Evolutionary conservation across 495 filamentous ascomycete species (phyloP).

Genomic region (Lentithecium fluviatile): DNA sequence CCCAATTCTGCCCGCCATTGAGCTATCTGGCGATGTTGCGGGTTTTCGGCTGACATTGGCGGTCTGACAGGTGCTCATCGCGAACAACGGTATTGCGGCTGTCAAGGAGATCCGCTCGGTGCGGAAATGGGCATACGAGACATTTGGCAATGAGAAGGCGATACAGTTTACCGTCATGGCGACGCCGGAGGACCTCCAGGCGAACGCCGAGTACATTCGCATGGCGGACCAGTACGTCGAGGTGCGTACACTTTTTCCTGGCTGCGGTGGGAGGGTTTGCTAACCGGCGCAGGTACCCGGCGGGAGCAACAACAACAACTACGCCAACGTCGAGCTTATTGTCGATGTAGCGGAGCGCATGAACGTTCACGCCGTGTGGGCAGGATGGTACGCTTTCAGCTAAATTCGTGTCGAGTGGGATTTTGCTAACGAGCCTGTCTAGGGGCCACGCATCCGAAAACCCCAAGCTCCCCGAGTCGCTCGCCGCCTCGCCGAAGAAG

Average conservation of each 20-base stretch:
- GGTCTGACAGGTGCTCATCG: slow-evolving; percentile 79
- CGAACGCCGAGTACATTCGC: slow-evolving; percentile 98
- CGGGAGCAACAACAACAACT: slow-evolving; percentile 99
- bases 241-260: slow-evolving; percentile 48
- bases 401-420: neutral
- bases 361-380: slow-evolving; percentile 98
- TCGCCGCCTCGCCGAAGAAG: slow-evolving; percentile 94
- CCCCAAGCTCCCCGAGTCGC: slow-evolving; percentile 90
- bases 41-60: slow-evolving; percentile 2
- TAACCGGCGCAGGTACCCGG: slow-evolving; percentile 64
- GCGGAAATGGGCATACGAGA: slow-evolving; percentile 99
- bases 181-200: slow-evolving; percentile 95
- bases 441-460: slow-evolving; percentile 99
- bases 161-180: slow-evolving; percentile 99
- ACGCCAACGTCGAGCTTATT: slow-evolving; percentile 98
- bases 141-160: slow-evolving; percentile 94
- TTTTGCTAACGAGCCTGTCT: slow-evolving; percentile 16
- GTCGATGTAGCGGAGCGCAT: slow-evolving; percentile 99
- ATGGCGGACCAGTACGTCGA: slow-evolving; percentile 99
- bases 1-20: neutral
- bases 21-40: neutral
- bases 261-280: slow-evolving; percentile 1
- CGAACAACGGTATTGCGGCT: slow-evolving; percentile 99
- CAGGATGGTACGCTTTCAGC: slow-evolving; percentile 73
- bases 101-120: slow-evolving; percentile 99